These are phyloP conservation scores for Candida anglica DNA, from an alignment of 805 yeast species.

Conservation along the genomic window DNA sequence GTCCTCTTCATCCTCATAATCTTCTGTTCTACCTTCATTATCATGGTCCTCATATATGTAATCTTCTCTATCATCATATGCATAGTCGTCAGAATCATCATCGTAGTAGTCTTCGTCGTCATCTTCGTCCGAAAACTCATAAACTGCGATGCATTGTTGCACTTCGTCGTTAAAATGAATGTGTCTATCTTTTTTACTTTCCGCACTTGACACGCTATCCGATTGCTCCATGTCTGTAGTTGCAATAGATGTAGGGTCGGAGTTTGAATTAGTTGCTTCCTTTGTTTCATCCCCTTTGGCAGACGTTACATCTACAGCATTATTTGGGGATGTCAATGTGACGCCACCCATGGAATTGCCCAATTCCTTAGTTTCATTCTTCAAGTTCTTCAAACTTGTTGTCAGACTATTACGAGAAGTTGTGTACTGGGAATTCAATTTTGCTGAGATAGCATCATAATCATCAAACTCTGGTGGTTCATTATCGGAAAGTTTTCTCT, in stretches of 20 bases:
- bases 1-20: constrained; percentile 27
- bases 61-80: constrained; percentile 14
- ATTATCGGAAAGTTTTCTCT: constrained; percentile 11
- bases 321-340: not conserved
- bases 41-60: constrained; percentile 8
- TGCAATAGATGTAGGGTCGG: not conserved
- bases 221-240: not conserved
- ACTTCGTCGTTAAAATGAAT: constrained; percentile 94
- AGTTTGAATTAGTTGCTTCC: not conserved
- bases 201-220: not conserved
- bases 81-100: constrained; percentile 17
- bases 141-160: constrained; percentile 86
- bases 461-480: constrained; percentile 39
- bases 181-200: constrained; percentile 48
- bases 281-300: not conserved
- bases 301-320: not conserved
- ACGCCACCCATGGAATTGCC: not conserved
- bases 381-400: constrained; percentile 11
- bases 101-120: constrained; percentile 28
- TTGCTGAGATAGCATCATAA: constrained; percentile 40
- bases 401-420: constrained; percentile 16
- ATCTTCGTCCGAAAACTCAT: constrained; percentile 24
- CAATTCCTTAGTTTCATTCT: not conserved
- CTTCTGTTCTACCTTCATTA: constrained; percentile 14
- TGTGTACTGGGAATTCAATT: constrained; percentile 36